These are phyloP conservation scores for Crithidia bombi DNA, from an alignment of 208 protist species.

Conservation along the genomic window DNA sequence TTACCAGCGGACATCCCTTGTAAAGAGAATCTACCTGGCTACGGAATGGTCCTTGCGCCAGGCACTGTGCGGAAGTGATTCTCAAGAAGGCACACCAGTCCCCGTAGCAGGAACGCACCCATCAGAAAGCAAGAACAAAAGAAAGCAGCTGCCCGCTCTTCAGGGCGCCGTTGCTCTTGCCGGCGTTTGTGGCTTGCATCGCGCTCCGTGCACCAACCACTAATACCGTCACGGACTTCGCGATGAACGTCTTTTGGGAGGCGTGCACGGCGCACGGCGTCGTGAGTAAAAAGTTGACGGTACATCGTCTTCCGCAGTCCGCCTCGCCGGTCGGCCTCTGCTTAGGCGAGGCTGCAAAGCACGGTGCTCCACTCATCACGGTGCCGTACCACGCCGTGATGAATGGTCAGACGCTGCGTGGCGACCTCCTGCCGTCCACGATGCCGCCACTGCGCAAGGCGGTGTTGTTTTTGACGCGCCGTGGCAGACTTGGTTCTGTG, in stretches of 20 bases:
- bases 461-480: conserved; percentile 55
- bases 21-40: no score
- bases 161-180: no score
- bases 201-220: background rate
- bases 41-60: no score
- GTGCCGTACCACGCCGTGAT: conserved; percentile 75
- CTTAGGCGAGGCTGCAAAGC: conserved; percentile 41
- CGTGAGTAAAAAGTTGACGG: conserved; percentile 57
- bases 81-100: no score
- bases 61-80: no score
- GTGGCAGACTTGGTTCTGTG: conserved; percentile 49
- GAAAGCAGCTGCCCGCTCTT: no score
- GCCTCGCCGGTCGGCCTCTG: conserved; percentile 45
- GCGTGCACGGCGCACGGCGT: conserved; percentile 64
- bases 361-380: conserved; percentile 59
- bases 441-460: conserved; percentile 56
- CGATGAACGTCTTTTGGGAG: conserved; percentile 61
- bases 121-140: no score
- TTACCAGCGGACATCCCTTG: no score
- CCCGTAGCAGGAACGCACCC: no score
- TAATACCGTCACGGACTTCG: conserved; percentile 11
- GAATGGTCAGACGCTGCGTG: conserved; percentile 73
- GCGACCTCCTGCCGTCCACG: conserved; percentile 45
- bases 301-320: conserved; percentile 23
- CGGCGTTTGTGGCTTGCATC: no score